These are phyloP conservation scores for Baudoinia panamericana DNA, from an alignment of 495 filamentous ascomycete genomes.

Conservation along the genomic window DNA sequence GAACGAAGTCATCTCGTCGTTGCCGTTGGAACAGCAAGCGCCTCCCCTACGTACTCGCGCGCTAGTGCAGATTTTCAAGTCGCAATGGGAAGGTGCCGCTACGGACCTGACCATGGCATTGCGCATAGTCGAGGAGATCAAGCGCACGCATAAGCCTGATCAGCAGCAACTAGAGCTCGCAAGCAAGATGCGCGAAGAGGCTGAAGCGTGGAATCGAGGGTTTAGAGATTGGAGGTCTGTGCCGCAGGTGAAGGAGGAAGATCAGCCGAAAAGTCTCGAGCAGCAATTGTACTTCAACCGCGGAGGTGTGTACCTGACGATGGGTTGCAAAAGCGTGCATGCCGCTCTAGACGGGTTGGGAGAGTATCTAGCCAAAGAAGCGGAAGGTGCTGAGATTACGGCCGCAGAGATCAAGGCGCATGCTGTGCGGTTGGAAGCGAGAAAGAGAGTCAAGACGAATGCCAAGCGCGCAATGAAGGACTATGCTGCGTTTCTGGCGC, in stretches of 20 bases:
- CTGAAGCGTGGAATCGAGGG: constrained; percentile 24
- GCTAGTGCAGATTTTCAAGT: constrained; percentile 60
- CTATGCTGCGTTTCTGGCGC: constrained; percentile 51
- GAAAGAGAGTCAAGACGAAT: constrained; percentile 52
- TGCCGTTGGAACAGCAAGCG: constrained; percentile 41
- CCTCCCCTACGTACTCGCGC: constrained; percentile 58
- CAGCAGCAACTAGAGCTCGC: constrained; percentile 36
- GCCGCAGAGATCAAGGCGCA: constrained; percentile 27
- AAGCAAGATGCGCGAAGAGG: constrained; percentile 31
- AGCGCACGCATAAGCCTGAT: constrained; percentile 30
- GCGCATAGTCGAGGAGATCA: constrained; percentile 41
- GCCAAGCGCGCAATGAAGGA: constrained; percentile 63
- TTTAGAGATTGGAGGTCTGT: constrained; percentile 37
- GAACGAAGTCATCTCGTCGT: constrained; percentile 49
- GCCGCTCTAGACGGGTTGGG: constrained; percentile 35
- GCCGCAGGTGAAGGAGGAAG: constrained; percentile 47
- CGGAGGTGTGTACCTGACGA: constrained; percentile 55
- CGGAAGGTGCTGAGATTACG: constrained; percentile 22
- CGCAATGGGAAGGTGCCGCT: constrained; percentile 53
- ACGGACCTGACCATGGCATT: constrained; percentile 54
- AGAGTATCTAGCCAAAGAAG: constrained; percentile 25
- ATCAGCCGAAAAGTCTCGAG: constrained; percentile 61
- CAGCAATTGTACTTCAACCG: constrained; percentile 64
- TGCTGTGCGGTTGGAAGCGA: constrained; percentile 40
- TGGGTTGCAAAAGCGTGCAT: constrained; percentile 53